A percentile compares a stretch with the other conserved stretches of the same genome.
Evolutionary conservation across 352 stramenopile species (phyloP).

Genomic region (Globisporangium orthogonon): DNA sequence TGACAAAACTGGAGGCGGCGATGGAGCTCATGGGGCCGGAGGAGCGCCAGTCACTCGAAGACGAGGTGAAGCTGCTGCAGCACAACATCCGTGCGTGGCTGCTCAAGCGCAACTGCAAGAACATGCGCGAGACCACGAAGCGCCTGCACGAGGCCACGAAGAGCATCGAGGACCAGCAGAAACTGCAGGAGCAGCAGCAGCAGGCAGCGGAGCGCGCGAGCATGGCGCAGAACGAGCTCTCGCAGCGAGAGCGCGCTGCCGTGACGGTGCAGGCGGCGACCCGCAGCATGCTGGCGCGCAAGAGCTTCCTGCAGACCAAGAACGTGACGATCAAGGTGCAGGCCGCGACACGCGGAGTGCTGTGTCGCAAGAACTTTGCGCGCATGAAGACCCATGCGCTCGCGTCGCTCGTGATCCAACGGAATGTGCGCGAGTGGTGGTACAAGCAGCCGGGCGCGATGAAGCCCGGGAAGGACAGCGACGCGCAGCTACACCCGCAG

Average conservation of each 20-base stretch:
- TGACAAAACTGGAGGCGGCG: conserved; percentile 69
- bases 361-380: conserved; percentile 84
- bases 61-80: conserved; percentile 84
- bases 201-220: conserved; percentile 6
- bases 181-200: conserved; percentile 27
- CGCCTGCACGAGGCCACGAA: conserved; percentile 67
- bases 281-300: conserved; percentile 73
- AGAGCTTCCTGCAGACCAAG: conserved; percentile 79
- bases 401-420: conserved; percentile 79
- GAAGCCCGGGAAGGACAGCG: neutral
- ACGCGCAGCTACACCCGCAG: neutral
- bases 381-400: conserved; percentile 82
- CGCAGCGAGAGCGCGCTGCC: conserved; percentile 60
- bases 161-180: conserved; percentile 55
- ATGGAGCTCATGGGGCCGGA: conserved; percentile 86
- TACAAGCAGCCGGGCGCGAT: conserved; percentile 41
- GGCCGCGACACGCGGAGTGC: conserved; percentile 68
- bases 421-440: conserved; percentile 83
- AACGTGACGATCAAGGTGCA: conserved; percentile 85
- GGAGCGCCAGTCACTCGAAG: conserved; percentile 78
- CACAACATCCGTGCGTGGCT: conserved; percentile 85
- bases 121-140: conserved; percentile 85
- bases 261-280: conserved; percentile 85
- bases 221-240: conserved; percentile 27
- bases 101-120: conserved; percentile 83